phyloP scores from a whole-genome alignment of 2,329 filamentous ascomycete genomes.

The Hirsutella thompsonii region DNA sequence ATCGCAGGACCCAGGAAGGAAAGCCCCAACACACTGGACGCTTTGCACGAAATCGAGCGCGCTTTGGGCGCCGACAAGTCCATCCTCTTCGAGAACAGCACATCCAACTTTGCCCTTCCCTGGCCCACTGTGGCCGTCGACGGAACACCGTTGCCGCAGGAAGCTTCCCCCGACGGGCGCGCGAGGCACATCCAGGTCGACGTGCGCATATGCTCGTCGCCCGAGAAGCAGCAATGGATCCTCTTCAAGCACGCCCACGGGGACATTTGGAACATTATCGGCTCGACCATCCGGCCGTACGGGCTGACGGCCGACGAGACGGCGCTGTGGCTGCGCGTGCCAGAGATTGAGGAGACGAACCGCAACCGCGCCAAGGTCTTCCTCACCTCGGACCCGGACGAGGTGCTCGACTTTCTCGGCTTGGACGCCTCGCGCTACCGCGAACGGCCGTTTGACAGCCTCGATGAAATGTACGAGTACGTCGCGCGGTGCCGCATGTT shows the following conservation, averaged over 20 bases:
- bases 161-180: neutral
- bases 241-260: constrained; percentile 59
- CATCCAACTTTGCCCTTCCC: constrained; percentile 39
- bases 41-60: constrained; percentile 17
- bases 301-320: constrained; percentile 54
- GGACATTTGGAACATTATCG: constrained; percentile 55
- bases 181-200: constrained; percentile 53
- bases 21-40: constrained; percentile 4
- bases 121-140: constrained; percentile 26
- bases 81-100: constrained; percentile 14
- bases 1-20: constrained; percentile 25
- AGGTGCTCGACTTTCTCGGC: constrained; percentile 50
- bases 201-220: constrained; percentile 37
- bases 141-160: neutral
- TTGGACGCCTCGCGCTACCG: constrained; percentile 35
- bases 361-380: constrained; percentile 44
- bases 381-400: constrained; percentile 42
- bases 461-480: constrained; percentile 50
- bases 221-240: constrained; percentile 42
- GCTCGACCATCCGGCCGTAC: constrained; percentile 46
- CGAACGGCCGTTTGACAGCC: constrained; percentile 38
- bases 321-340: constrained; percentile 52
- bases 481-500: constrained; percentile 46
- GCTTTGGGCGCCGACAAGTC: constrained; percentile 31
- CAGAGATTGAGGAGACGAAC: constrained; percentile 51